A percentile compares a stretch with the other conserved stretches of the same genome.
Conservation (phyloP, 2,329 filamentous ascomycete genomes). For the Coccinonectria pachysandricola region DNA sequence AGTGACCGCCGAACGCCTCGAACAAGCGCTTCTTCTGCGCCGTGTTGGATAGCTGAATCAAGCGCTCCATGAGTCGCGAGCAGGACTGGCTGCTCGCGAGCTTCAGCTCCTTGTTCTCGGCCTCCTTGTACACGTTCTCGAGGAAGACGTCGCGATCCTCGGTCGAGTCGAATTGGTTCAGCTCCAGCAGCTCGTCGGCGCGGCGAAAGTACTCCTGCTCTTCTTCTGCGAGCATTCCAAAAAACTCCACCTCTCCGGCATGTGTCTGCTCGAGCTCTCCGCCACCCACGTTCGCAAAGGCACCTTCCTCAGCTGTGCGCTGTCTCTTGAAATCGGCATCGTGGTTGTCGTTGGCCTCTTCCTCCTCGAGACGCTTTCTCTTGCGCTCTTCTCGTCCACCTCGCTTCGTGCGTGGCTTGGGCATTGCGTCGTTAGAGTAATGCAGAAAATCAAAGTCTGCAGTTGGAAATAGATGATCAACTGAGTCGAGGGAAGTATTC, state of each 20-base stretch:
- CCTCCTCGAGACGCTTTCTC: slow-evolving; percentile 26
- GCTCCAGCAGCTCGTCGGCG: slow-evolving; percentile 80
- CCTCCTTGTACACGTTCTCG: slow-evolving; percentile 76
- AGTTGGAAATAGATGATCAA: slow-evolving; percentile 6
- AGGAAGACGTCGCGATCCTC: slow-evolving; percentile 66
- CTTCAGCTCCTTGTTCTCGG: slow-evolving; percentile 87
- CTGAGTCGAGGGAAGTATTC: slow-evolving; percentile 8
- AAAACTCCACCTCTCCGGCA: slow-evolving; percentile 61
- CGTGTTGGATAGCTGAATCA: slow-evolving; percentile 72
- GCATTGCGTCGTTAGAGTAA: slow-evolving; percentile 23
- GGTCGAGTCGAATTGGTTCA: slow-evolving; percentile 71
- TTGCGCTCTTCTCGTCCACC: slow-evolving; percentile 31
- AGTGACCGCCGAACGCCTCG: slow-evolving; percentile 74
- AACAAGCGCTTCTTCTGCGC: slow-evolving; percentile 81
- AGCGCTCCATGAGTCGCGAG: slow-evolving; percentile 81
- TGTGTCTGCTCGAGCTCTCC: slow-evolving; percentile 16
- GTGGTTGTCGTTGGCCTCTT: slow-evolving; percentile 10
- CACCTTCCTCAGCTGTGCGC: slow-evolving; percentile 15
- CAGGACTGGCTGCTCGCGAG: slow-evolving; percentile 92
- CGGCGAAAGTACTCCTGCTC: slow-evolving; percentile 94
- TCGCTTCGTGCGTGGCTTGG: slow-evolving; percentile 34
- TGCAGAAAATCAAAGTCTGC: too few species aligned
- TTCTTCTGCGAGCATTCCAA: slow-evolving; percentile 81
- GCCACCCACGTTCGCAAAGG: slow-evolving; percentile 14
- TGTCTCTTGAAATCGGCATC: slow-evolving; percentile 16